These are phyloP conservation scores for Fagopyrum esculentum DNA, from an alignment of 148 eudicot species.

Conservation along the genomic window DNA sequence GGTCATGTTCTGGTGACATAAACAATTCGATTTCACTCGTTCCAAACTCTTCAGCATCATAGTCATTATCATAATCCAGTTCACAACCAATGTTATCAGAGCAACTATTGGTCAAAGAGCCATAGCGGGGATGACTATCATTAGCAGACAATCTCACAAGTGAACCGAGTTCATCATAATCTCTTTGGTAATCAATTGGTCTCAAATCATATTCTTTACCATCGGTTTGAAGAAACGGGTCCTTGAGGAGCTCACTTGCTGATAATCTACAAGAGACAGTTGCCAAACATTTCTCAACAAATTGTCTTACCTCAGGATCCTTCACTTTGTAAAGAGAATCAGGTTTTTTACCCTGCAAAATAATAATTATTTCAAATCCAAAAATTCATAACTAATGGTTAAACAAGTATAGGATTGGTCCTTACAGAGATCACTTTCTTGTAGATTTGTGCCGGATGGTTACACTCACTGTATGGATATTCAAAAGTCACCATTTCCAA, in stretches of 20 bases:
- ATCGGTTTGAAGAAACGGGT: constrained; percentile 29
- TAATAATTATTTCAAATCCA: neutral
- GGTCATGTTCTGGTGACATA: constrained; percentile 35
- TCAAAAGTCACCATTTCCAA: constrained; percentile 35
- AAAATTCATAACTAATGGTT: neutral
- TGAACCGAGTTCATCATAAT: constrained; percentile 25
- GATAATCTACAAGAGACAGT: constrained; percentile 26
- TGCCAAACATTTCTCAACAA: constrained; percentile 37
- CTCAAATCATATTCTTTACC: constrained; percentile 22
- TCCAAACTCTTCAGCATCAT: constrained; percentile 29
- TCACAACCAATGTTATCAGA: constrained; percentile 32
- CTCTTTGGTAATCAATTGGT: constrained; percentile 23
- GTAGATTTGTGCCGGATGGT: constrained; percentile 30
- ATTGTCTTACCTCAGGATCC: constrained; percentile 24
- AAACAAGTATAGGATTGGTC: neutral
- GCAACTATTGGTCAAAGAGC: constrained; percentile 24
- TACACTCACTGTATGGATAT: constrained; percentile 34
- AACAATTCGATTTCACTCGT: constrained; percentile 36
- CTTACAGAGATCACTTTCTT: constrained; percentile 38
- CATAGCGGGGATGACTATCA: constrained; percentile 17
- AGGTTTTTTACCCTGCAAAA: constrained; percentile 33
- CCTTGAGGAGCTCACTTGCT: constrained; percentile 32
- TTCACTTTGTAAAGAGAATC: constrained; percentile 31
- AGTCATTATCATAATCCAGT: constrained; percentile 27
- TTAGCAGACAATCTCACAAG: constrained; percentile 26